phyloP scores from a whole-genome alignment of 139 green algal species.

The Picochlorum costavermella region DNA sequence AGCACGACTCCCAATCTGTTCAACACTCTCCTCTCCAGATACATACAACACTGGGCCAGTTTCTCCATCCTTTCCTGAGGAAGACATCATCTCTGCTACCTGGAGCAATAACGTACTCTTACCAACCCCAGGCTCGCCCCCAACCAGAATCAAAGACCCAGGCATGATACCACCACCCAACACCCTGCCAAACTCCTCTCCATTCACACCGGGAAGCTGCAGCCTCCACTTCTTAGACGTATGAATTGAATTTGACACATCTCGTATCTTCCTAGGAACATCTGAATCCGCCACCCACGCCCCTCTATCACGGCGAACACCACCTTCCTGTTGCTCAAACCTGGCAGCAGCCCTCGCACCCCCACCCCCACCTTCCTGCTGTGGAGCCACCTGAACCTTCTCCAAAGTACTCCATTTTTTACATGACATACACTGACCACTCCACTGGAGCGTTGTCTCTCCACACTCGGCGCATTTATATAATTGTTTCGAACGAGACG shows the following conservation, averaged over 20 bases:
- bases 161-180: slow-evolving; percentile 87
- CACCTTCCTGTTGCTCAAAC: slow-evolving; percentile 11
- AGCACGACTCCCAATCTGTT: slow-evolving; percentile 64
- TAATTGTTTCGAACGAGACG: slow-evolving; percentile 15
- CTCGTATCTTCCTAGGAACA: slow-evolving; percentile 37
- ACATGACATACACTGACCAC: slow-evolving; percentile 53
- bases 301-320: neutral
- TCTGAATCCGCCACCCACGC: slow-evolving; percentile 13
- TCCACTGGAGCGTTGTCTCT: slow-evolving; percentile 40
- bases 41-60: slow-evolving; percentile 64
- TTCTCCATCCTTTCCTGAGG: neutral
- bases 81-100: slow-evolving; percentile 28
- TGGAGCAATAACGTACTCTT: slow-evolving; percentile 94
- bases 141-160: slow-evolving; percentile 80
- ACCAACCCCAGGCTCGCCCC: slow-evolving; percentile 91
- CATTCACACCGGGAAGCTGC: slow-evolving; percentile 32
- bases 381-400: slow-evolving; percentile 14
- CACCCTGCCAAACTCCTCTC: slow-evolving; percentile 67
- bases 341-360: slow-evolving; percentile 26
- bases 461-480: slow-evolving; percentile 54
- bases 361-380: slow-evolving; percentile 6
- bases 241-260: slow-evolving; percentile 16
- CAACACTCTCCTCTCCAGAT: slow-evolving; percentile 59
- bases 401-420: slow-evolving; percentile 43
- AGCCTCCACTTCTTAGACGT: slow-evolving; percentile 34